Percentiles rank a stretch among this genome's conserved stretches.
Evolutionary conservation across 345 rosid species (phyloP).

Genomic region (Populus ilicifolia): DNA sequence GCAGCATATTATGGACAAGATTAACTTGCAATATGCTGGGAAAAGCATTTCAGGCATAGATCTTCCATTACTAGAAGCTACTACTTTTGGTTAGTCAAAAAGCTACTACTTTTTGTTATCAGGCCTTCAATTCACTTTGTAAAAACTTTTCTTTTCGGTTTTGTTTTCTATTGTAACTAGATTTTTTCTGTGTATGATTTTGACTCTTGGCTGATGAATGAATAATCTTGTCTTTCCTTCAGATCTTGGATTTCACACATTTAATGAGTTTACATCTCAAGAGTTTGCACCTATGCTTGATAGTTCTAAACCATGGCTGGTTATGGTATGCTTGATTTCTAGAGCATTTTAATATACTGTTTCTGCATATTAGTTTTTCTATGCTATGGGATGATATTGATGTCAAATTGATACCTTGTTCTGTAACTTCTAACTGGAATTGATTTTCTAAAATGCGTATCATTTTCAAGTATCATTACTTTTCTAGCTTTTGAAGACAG

Average conservation of each 20-base stretch:
- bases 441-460: not conserved
- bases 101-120: not conserved
- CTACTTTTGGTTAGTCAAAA: conserved; percentile 56
- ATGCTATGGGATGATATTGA: not conserved
- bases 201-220: conserved; percentile 7
- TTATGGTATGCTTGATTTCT: conserved; percentile 50
- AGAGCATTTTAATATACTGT: not conserved
- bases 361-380: not conserved
- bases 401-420: not conserved
- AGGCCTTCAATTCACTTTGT: not conserved
- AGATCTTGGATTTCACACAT: conserved; percentile 47
- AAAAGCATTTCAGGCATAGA: conserved; percentile 39
- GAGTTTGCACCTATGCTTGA: conserved; percentile 40
- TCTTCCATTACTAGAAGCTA: conserved; percentile 56
- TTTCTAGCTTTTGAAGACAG: not conserved
- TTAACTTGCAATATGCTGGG: conserved; percentile 41
- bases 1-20: conserved; percentile 55
- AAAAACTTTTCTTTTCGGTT: not conserved
- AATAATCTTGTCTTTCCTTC: conserved; percentile 14
- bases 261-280: conserved; percentile 47
- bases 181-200: not conserved
- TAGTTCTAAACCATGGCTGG: conserved; percentile 63
- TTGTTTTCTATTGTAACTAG: not conserved
- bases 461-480: not conserved
- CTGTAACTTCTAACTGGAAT: not conserved